phyloP scores from a whole-genome alignment of 176 grass and related monocot species.

The Hyparrhenia diplandra region DNA sequence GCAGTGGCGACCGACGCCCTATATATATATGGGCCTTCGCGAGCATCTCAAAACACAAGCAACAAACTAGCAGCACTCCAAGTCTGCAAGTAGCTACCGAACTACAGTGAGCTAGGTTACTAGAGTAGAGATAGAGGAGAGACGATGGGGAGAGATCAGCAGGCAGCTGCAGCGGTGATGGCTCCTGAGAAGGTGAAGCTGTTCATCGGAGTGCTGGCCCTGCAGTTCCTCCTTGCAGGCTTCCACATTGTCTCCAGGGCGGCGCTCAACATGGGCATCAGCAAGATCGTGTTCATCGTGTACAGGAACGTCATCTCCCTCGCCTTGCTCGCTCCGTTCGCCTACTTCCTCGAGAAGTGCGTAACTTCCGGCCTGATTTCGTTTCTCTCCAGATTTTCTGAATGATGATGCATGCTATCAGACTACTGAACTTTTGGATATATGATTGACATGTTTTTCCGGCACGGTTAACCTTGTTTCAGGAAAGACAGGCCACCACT shows the following conservation, averaged over 20 bases:
- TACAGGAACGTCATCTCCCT: slow-evolving; percentile 93
- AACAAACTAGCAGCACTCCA: neutral
- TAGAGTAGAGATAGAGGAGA: slow-evolving; percentile 12
- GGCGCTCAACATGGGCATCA: slow-evolving; percentile 91
- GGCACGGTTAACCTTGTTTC: neutral
- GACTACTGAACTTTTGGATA: neutral
- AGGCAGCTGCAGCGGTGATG: slow-evolving; percentile 13
- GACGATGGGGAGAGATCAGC: slow-evolving; percentile 25
- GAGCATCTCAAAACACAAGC: slow-evolving; percentile 1
- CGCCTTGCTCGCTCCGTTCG: slow-evolving; percentile 79
- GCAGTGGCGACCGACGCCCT: neutral
- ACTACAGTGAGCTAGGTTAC: slow-evolving; percentile 2
- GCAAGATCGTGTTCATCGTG: slow-evolving; percentile 85
- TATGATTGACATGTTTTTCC: neutral
- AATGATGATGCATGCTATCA: neutral
- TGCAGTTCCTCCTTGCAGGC: slow-evolving; percentile 79
- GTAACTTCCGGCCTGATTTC: neutral
- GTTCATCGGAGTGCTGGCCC: slow-evolving; percentile 54
- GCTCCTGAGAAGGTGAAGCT: slow-evolving; percentile 76
- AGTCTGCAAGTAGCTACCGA: neutral
- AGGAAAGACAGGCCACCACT: slow-evolving; percentile 91
- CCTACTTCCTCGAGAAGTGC: slow-evolving; percentile 97
- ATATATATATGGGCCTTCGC: slow-evolving; percentile 27
- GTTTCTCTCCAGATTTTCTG: neutral
- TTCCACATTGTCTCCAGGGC: slow-evolving; percentile 85